phyloP scores from a whole-genome alignment of 2,329 filamentous ascomycete genomes.

The Calonectria pseudoturangicola region DNA sequence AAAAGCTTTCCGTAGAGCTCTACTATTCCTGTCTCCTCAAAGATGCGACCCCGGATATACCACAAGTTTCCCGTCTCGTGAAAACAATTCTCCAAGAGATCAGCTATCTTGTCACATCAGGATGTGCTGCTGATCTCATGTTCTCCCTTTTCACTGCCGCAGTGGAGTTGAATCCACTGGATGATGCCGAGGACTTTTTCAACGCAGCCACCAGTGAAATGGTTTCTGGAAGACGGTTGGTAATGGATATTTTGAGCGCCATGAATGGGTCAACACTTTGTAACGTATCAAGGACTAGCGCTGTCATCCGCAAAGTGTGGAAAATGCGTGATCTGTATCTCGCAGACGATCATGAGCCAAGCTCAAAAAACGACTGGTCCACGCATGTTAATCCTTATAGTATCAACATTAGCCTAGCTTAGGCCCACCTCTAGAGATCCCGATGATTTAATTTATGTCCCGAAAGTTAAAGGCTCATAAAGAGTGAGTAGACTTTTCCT shows the following conservation, averaged over 20 bases:
- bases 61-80: constrained; percentile 7
- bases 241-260: constrained; percentile 53
- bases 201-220: neutral
- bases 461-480: too few species aligned
- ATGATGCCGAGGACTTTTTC: constrained; percentile 36
- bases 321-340: constrained; percentile 61
- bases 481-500: too few species aligned
- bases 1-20: constrained; percentile 63
- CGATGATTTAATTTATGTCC: neutral
- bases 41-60: constrained; percentile 62
- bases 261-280: constrained; percentile 63
- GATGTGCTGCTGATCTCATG: constrained; percentile 45
- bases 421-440: neutral
- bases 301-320: constrained; percentile 69
- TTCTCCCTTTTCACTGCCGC: constrained; percentile 51
- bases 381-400: constrained; percentile 54
- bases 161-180: constrained; percentile 46
- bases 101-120: constrained; percentile 34
- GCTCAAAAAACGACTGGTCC: constrained; percentile 52
- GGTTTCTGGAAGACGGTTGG: constrained; percentile 43
- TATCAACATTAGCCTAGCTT: constrained; percentile 54
- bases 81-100: constrained; percentile 40
- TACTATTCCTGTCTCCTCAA: constrained; percentile 68
- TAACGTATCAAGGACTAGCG: constrained; percentile 65
- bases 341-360: constrained; percentile 23